A percentile compares a stretch with the other conserved stretches of the same genome.
phyloP scores from a whole-genome alignment of 306 rosid species.

The Cicer judaicum region DNA sequence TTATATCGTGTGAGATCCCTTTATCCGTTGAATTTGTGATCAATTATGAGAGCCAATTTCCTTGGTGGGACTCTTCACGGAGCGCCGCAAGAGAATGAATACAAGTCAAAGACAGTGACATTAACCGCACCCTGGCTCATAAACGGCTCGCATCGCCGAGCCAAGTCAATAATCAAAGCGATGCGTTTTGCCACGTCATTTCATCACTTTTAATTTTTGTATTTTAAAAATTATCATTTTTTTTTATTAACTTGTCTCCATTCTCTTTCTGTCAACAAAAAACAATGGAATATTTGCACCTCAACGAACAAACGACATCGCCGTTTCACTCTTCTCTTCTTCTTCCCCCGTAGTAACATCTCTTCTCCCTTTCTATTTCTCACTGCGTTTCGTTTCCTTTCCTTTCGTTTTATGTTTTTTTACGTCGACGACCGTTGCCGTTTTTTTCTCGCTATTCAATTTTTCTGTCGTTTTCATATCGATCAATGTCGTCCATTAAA shows the following conservation, averaged over 20 bases:
- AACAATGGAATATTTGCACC: slow-evolving; percentile 67
- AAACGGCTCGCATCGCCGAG: slow-evolving; percentile 51
- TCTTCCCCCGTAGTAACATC: slow-evolving; percentile 44
- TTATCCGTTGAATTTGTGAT: too few relatives aligned
- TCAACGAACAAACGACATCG: slow-evolving; percentile 34
- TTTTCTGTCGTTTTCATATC: slow-evolving; percentile 10
- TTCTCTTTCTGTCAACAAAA: neutral
- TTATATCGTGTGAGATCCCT: too few relatives aligned
- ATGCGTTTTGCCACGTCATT: slow-evolving; percentile 57
- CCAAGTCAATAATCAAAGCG: neutral
- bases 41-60: too few relatives aligned
- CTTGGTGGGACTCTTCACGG: neutral
- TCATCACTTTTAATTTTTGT: neutral
- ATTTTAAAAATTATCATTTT: slow-evolving; percentile 12
- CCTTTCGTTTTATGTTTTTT: neutral
- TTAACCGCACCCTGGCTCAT: slow-evolving; percentile 28
- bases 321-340: slow-evolving; percentile 30
- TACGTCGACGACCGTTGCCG: slow-evolving; percentile 10
- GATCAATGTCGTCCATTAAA: slow-evolving; percentile 22
- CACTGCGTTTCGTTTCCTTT: neutral
- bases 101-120: slow-evolving; percentile 33
- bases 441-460: slow-evolving; percentile 14
- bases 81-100: slow-evolving; percentile 34
- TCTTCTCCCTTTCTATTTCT: neutral
- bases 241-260: neutral